Conservation (phyloP, 2,329 filamentous ascomycete species). For the Botrytis porri region DNA sequence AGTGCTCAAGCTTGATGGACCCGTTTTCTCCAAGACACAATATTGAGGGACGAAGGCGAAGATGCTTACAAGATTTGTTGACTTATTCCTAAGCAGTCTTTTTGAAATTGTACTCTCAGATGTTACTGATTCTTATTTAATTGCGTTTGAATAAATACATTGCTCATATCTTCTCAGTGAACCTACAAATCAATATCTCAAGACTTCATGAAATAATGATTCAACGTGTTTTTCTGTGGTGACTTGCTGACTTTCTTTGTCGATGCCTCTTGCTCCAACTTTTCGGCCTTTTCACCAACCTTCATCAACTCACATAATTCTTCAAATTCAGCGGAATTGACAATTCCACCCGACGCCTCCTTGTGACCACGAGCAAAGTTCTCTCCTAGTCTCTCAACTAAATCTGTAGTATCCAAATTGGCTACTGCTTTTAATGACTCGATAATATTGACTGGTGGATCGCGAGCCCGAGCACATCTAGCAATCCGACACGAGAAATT, state of each 20-base stretch:
- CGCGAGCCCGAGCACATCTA: slow-evolving; percentile 50
- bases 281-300: slow-evolving; percentile 51
- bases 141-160: background rate
- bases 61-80: background rate
- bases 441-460: slow-evolving; percentile 62
- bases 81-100: background rate
- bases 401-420: slow-evolving; percentile 40
- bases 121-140: background rate
- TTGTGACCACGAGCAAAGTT: slow-evolving; percentile 66
- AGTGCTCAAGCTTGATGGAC: background rate
- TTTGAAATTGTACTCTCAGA: background rate
- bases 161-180: background rate
- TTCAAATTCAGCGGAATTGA: slow-evolving; percentile 59
- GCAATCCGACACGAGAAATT: slow-evolving; percentile 66
- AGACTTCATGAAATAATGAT: slow-evolving; percentile 52
- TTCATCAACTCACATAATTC: slow-evolving; percentile 59
- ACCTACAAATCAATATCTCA: slow-evolving; percentile 9
- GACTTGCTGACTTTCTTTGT: slow-evolving; percentile 41
- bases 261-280: slow-evolving; percentile 38
- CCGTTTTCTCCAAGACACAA: background rate
- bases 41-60: background rate
- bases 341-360: slow-evolving; percentile 64
- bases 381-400: slow-evolving; percentile 53
- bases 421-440: slow-evolving; percentile 53
- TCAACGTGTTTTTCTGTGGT: slow-evolving; percentile 52